Evolutionary conservation across 1,284 basidiomycete species (phyloP).

Genomic region (Melampsora larici-populina): DNA sequence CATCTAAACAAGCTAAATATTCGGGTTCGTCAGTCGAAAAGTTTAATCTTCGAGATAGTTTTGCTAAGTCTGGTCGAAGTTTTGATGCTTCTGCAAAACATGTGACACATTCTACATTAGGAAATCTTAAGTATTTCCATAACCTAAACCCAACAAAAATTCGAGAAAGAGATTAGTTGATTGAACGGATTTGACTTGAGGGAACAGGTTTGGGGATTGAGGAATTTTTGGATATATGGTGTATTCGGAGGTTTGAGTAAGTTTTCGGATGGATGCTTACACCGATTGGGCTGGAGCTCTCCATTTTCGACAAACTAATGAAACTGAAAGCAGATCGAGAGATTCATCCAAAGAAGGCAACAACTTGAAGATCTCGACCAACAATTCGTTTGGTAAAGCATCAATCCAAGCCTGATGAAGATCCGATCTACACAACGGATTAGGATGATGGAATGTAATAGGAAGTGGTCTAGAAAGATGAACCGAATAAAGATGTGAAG

Average conservation of each 20-base stretch:
- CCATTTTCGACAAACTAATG: constrained; percentile 36
- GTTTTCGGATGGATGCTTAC: constrained; percentile 1
- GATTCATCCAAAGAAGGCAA: constrained; percentile 26
- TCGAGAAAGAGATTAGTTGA: background rate
- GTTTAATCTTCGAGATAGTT: constrained; percentile 14
- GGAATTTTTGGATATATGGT: no score
- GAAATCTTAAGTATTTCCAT: constrained; percentile 34
- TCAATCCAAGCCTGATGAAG: no score
- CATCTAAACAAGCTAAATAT: constrained; percentile 34
- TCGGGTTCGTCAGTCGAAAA: constrained; percentile 28
- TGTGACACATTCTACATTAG: constrained; percentile 8
- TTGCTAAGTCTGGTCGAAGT: constrained; percentile 24
- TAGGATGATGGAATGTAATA: no score
- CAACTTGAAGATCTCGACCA: constrained; percentile 38
- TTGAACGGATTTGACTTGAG: background rate
- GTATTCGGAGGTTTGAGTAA: background rate
- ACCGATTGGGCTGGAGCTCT: constrained; percentile 29
- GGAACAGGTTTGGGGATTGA: background rate
- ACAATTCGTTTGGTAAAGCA: constrained; percentile 25
- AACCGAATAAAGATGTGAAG: no score
- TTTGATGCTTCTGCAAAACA: constrained; percentile 12
- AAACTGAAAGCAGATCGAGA: constrained; percentile 9
- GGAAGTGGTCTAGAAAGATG: no score
- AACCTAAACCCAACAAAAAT: no score
- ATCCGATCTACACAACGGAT: no score